phyloP scores from a whole-genome alignment of 2,329 filamentous ascomycete species.

The Sphaceloma murrayae region DNA sequence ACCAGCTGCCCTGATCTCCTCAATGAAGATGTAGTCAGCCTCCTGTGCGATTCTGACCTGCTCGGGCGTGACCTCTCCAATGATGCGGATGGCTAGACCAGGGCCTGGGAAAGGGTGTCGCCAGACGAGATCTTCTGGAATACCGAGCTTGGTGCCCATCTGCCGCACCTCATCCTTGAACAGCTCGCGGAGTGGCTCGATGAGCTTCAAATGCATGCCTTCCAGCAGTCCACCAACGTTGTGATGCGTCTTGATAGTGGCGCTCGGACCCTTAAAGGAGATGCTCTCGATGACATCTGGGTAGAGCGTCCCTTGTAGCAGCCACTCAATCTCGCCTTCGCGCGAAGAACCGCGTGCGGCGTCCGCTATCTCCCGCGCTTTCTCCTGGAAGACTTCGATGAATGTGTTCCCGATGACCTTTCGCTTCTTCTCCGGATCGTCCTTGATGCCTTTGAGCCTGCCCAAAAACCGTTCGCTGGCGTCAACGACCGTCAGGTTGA shows the following conservation, averaged over 20 bases:
- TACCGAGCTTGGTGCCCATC: conserved; percentile 59
- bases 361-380: conserved; percentile 65
- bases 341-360: conserved; percentile 55
- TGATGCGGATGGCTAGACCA: conserved; percentile 65
- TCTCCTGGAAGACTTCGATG: conserved; percentile 74
- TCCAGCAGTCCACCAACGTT: conserved; percentile 61
- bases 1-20: conserved; percentile 61
- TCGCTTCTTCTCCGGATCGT: conserved; percentile 72
- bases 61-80: conserved; percentile 75
- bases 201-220: conserved; percentile 56
- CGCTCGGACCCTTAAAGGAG: conserved; percentile 61
- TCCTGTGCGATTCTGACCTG: conserved; percentile 69
- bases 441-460: conserved; percentile 62
- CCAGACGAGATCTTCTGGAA: conserved; percentile 66
- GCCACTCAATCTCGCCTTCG: conserved; percentile 72
- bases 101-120: conserved; percentile 70
- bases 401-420: conserved; percentile 81
- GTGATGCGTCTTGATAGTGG: conserved; percentile 66
- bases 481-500: conserved; percentile 84
- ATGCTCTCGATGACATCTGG: conserved; percentile 64
- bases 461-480: conserved; percentile 67
- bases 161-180: conserved; percentile 77
- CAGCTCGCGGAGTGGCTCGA: conserved; percentile 68
- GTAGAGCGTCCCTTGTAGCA: conserved; percentile 80
- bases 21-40: conserved; percentile 70